phyloP scores from a whole-genome alignment of 352 stramenopile species.

The Phytopythium kandeliae region DNA sequence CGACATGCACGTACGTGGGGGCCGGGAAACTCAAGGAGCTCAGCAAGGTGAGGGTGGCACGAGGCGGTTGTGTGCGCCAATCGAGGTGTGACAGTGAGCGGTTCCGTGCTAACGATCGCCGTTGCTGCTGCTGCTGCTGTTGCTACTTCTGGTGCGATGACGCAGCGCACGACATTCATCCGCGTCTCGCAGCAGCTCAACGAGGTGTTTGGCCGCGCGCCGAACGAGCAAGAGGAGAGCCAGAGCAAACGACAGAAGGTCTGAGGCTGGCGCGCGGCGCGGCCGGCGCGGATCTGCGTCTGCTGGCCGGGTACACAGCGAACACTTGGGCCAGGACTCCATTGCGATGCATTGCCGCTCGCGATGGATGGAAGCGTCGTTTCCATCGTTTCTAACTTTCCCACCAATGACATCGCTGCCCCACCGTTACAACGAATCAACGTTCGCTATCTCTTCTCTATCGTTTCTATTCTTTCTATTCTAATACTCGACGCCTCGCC shows the following conservation, averaged over 20 bases:
- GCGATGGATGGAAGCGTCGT: background rate
- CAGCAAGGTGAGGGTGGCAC: slow-evolving; percentile 55
- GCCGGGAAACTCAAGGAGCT: slow-evolving; percentile 87
- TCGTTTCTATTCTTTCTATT: slow-evolving; percentile 4
- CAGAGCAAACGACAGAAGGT: slow-evolving; percentile 58
- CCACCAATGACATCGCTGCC: no score
- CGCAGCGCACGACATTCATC: slow-evolving; percentile 90
- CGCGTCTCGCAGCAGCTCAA: slow-evolving; percentile 91
- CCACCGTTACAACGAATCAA: no score
- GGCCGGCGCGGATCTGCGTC: no score
- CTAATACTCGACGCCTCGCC: no score
- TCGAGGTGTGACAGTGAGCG: background rate
- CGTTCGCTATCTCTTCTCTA: no score
- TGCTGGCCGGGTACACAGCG: no score
- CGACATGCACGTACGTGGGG: slow-evolving; percentile 91
- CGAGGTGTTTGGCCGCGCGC: slow-evolving; percentile 82
- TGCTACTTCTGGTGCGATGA: slow-evolving; percentile 4
- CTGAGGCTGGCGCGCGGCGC: background rate
- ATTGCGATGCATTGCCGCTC: no score
- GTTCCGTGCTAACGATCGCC: no score
- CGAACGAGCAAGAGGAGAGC: slow-evolving; percentile 66
- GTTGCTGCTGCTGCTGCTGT: no score
- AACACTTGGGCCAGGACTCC: no score
- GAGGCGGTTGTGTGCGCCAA: no score
- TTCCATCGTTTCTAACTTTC: background rate